A percentile compares a stretch with the other conserved stretches of the same genome.
Evolutionary conservation across 2,329 filamentous ascomycete genomes (phyloP).

Genomic region (Paracoccidioides lutzii): DNA sequence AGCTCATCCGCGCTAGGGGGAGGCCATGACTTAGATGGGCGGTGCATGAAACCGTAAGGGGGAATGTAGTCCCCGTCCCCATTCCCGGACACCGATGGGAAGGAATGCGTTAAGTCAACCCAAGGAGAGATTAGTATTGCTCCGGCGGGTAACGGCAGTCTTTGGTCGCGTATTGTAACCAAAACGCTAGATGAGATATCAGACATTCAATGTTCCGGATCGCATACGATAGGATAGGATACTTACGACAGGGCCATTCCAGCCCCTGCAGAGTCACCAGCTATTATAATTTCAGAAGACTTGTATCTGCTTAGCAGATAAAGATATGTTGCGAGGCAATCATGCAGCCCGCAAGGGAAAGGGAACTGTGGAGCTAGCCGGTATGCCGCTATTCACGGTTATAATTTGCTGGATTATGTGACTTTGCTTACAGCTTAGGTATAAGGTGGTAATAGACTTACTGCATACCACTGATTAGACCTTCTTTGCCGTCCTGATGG

Average conservation of each 20-base stretch:
- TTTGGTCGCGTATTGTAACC: slow-evolving; percentile 68
- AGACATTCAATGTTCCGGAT: slow-evolving; percentile 5
- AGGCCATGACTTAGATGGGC: slow-evolving; percentile 82
- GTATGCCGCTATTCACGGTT: slow-evolving; percentile 47
- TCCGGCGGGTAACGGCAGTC: slow-evolving; percentile 73
- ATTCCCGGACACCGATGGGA: slow-evolving; percentile 69
- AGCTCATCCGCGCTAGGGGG: slow-evolving; percentile 72
- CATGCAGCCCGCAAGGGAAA: slow-evolving; percentile 83
- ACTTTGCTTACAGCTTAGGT: background rate
- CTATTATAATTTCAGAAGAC: slow-evolving; percentile 69
- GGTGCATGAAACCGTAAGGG: slow-evolving; percentile 73
- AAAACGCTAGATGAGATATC: slow-evolving; percentile 43
- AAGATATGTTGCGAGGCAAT: slow-evolving; percentile 79
- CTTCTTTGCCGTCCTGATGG: slow-evolving; percentile 6
- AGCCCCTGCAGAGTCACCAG: slow-evolving; percentile 85
- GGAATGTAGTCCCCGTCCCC: slow-evolving; percentile 79
- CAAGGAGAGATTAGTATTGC: slow-evolving; percentile 86
- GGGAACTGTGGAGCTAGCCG: slow-evolving; percentile 86
- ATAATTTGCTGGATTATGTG: background rate
- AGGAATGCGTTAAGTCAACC: slow-evolving; percentile 92
- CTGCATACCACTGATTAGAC: background rate
- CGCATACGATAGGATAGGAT: background rate
- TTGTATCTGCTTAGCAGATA: slow-evolving; percentile 65
- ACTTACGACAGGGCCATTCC: slow-evolving; percentile 63
- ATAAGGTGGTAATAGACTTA: background rate